A percentile compares a stretch with the other conserved stretches of the same genome.
Evolutionary conservation across 257 asterid species (phyloP).

Genomic region (Leptodermis oblonga): DNA sequence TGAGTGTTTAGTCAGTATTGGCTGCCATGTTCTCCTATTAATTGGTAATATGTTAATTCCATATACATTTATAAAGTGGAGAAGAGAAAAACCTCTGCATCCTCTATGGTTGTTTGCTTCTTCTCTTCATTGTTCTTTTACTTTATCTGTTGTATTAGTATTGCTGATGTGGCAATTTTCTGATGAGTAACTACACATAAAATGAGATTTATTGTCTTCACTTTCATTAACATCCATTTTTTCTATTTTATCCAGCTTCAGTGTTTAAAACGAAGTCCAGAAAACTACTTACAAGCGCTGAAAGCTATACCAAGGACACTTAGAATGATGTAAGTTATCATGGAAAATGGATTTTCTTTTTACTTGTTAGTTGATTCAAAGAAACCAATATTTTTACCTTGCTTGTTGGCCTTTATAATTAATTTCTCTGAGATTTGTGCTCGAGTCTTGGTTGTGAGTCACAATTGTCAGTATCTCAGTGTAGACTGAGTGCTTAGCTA

Average conservation of each 20-base stretch:
- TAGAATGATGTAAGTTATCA: conserved; percentile 81
- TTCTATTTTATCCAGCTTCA: conserved; percentile 50
- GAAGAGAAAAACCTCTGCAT: not conserved
- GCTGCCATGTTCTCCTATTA: not conserved
- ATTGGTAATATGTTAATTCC: not conserved
- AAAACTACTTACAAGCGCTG: conserved; percentile 84
- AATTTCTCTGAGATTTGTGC: not conserved
- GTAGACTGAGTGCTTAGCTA: not conserved
- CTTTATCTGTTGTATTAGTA: not conserved
- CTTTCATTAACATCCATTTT: conserved; percentile 20
- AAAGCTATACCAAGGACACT: conserved; percentile 94
- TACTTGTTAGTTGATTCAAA: not conserved
- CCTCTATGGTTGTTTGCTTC: not conserved
- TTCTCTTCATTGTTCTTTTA: not conserved
- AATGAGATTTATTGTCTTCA: conserved; percentile 3
- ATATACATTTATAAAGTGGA: not conserved
- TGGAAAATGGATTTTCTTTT: not conserved
- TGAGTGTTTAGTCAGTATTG: not conserved
- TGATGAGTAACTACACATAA: not conserved
- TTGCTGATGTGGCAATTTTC: not conserved
- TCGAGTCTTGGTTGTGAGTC: not conserved
- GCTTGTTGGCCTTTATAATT: not conserved
- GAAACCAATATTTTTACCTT: not conserved
- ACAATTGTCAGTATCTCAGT: not conserved
- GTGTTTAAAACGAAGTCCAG: conserved; percentile 68